These are phyloP conservation scores for Rhizopogon vesiculosus DNA, from an alignment of 768 basidiomycete genomes.

Conservation along the genomic window DNA sequence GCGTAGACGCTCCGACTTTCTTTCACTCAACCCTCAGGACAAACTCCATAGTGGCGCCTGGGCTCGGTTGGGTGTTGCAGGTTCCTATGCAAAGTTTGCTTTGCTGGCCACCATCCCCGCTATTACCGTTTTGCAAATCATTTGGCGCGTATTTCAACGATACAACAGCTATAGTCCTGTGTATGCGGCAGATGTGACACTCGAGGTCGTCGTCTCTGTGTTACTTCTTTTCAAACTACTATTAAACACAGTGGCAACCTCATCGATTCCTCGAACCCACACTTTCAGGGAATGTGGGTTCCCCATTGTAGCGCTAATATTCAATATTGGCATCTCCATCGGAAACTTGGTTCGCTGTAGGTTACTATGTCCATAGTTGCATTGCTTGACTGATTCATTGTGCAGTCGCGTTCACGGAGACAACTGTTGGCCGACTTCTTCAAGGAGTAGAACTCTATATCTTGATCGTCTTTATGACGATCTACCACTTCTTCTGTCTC, in stretches of 20 bases:
- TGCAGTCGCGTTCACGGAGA: slow-evolving; percentile 66
- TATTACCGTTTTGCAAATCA: slow-evolving; percentile 53
- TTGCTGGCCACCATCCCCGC: slow-evolving; percentile 41
- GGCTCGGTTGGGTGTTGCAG: slow-evolving; percentile 58
- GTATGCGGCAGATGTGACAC: slow-evolving; percentile 52
- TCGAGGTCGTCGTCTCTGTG: slow-evolving; percentile 55
- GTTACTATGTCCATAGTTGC: slow-evolving; percentile 22
- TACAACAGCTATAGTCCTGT: slow-evolving; percentile 37
- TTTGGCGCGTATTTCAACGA: slow-evolving; percentile 50
- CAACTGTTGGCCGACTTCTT: slow-evolving; percentile 60
- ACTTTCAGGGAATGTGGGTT: slow-evolving; percentile 43
- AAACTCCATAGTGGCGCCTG: slow-evolving; percentile 55
- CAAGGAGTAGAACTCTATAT: slow-evolving; percentile 62
- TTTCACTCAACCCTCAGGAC: slow-evolving; percentile 10
- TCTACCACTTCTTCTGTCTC: slow-evolving; percentile 34
- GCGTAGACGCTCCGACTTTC: slow-evolving; percentile 9
- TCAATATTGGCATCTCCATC: slow-evolving; percentile 49
- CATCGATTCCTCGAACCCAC: slow-evolving; percentile 36
- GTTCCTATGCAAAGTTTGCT: slow-evolving; percentile 46
- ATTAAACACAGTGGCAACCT: slow-evolving; percentile 43
- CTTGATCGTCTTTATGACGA: slow-evolving; percentile 52
- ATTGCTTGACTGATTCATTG: slow-evolving; percentile 6
- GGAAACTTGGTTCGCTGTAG: slow-evolving; percentile 55
- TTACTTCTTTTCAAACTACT: slow-evolving; percentile 61
- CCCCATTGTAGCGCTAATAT: slow-evolving; percentile 46